Percentiles rank a stretch among this genome's conserved stretches.
These are phyloP conservation scores for Alternaria panax DNA, from an alignment of 2,329 filamentous ascomycete genomes.

Conservation along the genomic window DNA sequence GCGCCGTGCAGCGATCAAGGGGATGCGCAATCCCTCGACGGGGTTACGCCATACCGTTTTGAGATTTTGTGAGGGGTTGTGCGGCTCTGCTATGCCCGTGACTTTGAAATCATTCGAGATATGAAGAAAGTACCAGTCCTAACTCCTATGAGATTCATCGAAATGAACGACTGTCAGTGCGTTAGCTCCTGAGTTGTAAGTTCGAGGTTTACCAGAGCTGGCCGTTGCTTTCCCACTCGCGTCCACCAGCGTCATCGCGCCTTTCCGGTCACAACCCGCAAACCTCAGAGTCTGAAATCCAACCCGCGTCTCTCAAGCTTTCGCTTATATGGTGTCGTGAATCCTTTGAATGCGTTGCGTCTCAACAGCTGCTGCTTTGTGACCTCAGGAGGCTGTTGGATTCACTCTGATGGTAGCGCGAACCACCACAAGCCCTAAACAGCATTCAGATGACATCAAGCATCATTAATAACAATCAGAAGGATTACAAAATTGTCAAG, in stretches of 20 bases:
- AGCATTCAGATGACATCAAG: not conserved
- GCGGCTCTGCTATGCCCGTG: slow-evolving; percentile 20
- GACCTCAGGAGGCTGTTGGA: not conserved
- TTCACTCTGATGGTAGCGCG: not conserved
- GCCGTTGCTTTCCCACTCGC: not conserved
- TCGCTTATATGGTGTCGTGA: not conserved
- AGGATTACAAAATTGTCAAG: not conserved
- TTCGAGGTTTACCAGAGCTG: not conserved
- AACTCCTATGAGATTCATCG: not conserved
- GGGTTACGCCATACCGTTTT: slow-evolving; percentile 32
- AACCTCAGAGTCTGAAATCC: not conserved
- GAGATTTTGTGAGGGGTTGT: slow-evolving; percentile 16
- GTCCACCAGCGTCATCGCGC: not conserved
- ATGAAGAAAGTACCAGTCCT: not conserved
- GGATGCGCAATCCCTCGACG: slow-evolving; percentile 30
- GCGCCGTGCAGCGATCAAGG: slow-evolving; percentile 34
- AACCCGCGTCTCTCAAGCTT: not conserved
- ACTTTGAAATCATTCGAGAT: not conserved
- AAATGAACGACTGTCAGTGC: not conserved
- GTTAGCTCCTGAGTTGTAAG: not conserved
- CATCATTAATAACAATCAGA: not conserved
- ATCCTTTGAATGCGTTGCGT: not conserved
- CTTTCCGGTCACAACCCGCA: not conserved
- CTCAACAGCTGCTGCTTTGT: not conserved
- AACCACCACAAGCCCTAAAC: not conserved